Evolutionary conservation across 768 basidiomycete genomes (phyloP), one percentile per base, ranked within the genome.

Genomic region (Tylopilus vinaceipallidus): DNA sequence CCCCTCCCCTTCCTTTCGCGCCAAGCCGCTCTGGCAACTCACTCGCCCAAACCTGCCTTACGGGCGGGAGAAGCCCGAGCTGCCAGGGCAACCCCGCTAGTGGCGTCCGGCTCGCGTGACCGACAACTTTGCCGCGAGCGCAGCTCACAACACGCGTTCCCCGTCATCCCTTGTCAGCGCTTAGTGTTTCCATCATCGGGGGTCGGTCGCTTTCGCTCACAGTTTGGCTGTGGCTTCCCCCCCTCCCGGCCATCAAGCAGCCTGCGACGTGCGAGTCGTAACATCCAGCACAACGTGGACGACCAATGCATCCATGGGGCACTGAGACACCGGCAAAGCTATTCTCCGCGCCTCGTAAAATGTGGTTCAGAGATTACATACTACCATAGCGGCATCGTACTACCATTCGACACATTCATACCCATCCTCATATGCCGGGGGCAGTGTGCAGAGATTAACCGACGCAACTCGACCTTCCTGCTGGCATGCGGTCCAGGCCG

Each of bases 281-380:
- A 16, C 36, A 30, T 19, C 38, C 26, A 37, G 41, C 17, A 19
- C n/a, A 45, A 35, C 54, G 7, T 42, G 47, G 27, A 22, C 20
- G 16, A 20, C 20, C 11, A 47, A 12, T 26, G 8, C n/a, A 40
- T 11, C 6, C 8, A 32, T 29, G 33, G 16, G 24, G 34, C 23
- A n/a, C 22, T n/a, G 3, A 47, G 26, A 36, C 26, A 11, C n/a
- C 45, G 45, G 27, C 22, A 27, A 37, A 35, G 10, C 17, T 9
- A 17, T 26, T 4, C 34, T 32, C 26, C 26, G 29, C 8, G 32
- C 22, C 14, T 8, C 7, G 16, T 22, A 35, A 33, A 24, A 27
- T 24, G n/a, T 30, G 7, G 27, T 53, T 16, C 16, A 34, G 34
- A 17, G 42, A 45, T 51, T 55, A 60, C 53, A 55, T 55, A 50